phyloP scores from a whole-genome alignment of 257 asterid species.

The Linaria vulgaris region DNA sequence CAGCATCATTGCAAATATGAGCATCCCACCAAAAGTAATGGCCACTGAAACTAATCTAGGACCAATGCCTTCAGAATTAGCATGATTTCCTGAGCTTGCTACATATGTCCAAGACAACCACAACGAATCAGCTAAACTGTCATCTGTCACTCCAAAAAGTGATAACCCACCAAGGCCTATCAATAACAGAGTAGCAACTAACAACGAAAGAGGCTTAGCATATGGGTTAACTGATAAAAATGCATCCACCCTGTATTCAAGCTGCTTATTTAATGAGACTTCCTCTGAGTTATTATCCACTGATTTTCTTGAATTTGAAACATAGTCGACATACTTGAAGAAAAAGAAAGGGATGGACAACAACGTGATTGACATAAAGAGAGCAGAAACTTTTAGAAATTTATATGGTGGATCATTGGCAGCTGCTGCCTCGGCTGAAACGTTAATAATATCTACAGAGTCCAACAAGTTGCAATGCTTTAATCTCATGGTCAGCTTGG shows the following conservation, averaged over 20 bases:
- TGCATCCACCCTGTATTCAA: slow-evolving; percentile 69
- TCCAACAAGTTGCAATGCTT: slow-evolving; percentile 48
- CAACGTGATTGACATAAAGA: slow-evolving; percentile 49
- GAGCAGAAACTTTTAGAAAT: slow-evolving; percentile 53
- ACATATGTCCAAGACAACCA: slow-evolving; percentile 92
- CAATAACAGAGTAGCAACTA: slow-evolving; percentile 73
- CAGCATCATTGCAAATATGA: slow-evolving; percentile 95
- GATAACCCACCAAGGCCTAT: slow-evolving; percentile 80
- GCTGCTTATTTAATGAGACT: slow-evolving; percentile 68
- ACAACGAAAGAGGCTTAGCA: slow-evolving; percentile 76
- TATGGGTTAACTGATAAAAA: slow-evolving; percentile 80
- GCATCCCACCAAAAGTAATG: slow-evolving; percentile 92
- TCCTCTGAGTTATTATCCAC: slow-evolving; percentile 58
- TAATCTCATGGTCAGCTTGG: slow-evolving; percentile 50
- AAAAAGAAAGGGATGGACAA: slow-evolving; percentile 63
- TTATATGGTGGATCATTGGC: slow-evolving; percentile 32
- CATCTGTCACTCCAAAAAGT: slow-evolving; percentile 78
- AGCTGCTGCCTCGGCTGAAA: slow-evolving; percentile 24
- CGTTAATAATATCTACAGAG: slow-evolving; percentile 33
- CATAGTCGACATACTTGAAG: slow-evolving; percentile 61
- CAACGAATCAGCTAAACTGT: slow-evolving; percentile 68
- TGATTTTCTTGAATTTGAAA: slow-evolving; percentile 57
- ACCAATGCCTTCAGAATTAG: slow-evolving; percentile 76
- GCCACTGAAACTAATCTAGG: slow-evolving; percentile 74
- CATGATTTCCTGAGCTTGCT: slow-evolving; percentile 81